A percentile compares a stretch with the other conserved stretches of the same genome.
Evolutionary conservation across 2,329 filamentous ascomycete species (phyloP).

Genomic region (Mycosphaerella sp.): DNA sequence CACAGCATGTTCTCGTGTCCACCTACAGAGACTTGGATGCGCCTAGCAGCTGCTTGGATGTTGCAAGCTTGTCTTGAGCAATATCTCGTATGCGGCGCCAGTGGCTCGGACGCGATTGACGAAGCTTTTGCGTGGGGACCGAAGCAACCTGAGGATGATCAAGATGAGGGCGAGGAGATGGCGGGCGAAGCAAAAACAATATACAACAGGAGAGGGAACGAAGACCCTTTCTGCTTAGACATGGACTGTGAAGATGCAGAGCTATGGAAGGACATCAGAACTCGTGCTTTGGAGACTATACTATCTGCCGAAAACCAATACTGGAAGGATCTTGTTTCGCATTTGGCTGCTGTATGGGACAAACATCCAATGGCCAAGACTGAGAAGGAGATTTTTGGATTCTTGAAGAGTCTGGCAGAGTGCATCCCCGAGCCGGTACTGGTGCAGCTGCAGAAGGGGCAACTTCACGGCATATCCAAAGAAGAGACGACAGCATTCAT

Average conservation of each 20-base stretch:
- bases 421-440: slow-evolving; percentile 45
- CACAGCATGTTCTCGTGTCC: slow-evolving; percentile 31
- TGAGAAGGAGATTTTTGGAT: slow-evolving; percentile 37
- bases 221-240: slow-evolving; percentile 19
- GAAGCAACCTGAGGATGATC: slow-evolving; percentile 23
- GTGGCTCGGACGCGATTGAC: slow-evolving; percentile 35
- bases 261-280: slow-evolving; percentile 36
- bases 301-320: slow-evolving; percentile 14
- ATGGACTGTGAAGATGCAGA: slow-evolving; percentile 29
- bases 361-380: slow-evolving; percentile 36
- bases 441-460: slow-evolving; percentile 47
- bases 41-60: slow-evolving; percentile 45
- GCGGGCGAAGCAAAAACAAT: background rate
- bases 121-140: slow-evolving; percentile 45
- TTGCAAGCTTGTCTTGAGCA: slow-evolving; percentile 48
- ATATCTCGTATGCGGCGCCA: slow-evolving; percentile 37
- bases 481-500: slow-evolving; percentile 37
- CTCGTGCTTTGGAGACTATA: slow-evolving; percentile 31
- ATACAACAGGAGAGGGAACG: background rate
- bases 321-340: slow-evolving; percentile 22
- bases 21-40: slow-evolving; percentile 40
- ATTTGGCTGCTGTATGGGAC: slow-evolving; percentile 28
- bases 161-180: slow-evolving; percentile 21
- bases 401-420: slow-evolving; percentile 41
- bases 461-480: slow-evolving; percentile 37